phyloP scores from a whole-genome alignment of 2,329 filamentous ascomycete species.

The Tolypocladium capitatum region DNA sequence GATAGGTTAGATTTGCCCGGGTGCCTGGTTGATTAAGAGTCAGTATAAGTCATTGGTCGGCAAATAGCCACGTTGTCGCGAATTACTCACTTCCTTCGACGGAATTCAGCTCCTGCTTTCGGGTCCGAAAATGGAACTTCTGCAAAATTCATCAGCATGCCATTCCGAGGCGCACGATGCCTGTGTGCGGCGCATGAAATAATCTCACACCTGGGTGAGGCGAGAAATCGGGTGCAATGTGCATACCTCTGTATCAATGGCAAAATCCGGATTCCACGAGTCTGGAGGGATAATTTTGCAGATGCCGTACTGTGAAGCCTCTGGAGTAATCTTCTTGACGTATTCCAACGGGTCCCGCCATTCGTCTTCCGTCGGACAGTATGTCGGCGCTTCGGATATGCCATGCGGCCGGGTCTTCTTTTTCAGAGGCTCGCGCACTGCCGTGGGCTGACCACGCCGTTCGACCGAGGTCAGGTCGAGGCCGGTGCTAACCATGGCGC shows the following conservation, averaged over 20 bases:
- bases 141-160: constrained; percentile 21
- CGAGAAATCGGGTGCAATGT: constrained; percentile 6
- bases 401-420: constrained; percentile 70
- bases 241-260: constrained; percentile 84
- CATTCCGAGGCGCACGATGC: background rate
- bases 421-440: constrained; percentile 62
- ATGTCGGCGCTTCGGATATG: constrained; percentile 81
- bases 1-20: constrained; percentile 87
- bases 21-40: constrained; percentile 45
- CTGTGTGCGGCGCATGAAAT: background rate
- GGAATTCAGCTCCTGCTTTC: constrained; percentile 92
- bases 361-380: constrained; percentile 79
- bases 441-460: constrained; percentile 70
- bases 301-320: constrained; percentile 78
- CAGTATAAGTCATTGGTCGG: background rate
- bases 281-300: constrained; percentile 94
- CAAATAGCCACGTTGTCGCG: background rate
- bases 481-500: constrained; percentile 44
- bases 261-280: constrained; percentile 87
- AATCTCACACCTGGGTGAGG: background rate
- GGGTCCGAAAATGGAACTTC: constrained; percentile 93
- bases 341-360: constrained; percentile 92
- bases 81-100: constrained; percentile 79
- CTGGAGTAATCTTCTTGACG: constrained; percentile 78
- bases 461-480: constrained; percentile 85